A percentile compares a stretch with the other conserved stretches of the same genome.
phyloP scores from a whole-genome alignment of 495 filamentous ascomycete species.

The Cudoniella acicularis region DNA sequence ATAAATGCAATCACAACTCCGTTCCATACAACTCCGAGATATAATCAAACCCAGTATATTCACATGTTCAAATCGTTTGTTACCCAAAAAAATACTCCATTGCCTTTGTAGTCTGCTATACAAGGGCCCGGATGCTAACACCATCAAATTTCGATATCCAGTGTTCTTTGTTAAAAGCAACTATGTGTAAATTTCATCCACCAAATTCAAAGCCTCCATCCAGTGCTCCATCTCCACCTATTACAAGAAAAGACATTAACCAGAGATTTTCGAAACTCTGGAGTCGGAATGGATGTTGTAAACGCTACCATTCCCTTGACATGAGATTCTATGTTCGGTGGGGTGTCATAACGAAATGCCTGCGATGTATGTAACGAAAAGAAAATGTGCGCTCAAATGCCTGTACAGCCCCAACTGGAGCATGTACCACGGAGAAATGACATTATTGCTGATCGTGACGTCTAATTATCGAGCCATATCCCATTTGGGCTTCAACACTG shows the following conservation, averaged over 20 bases:
- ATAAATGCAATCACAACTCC: too few species aligned
- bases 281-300: not conserved
- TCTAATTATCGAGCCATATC: constrained; percentile 45
- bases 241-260: constrained; percentile 19
- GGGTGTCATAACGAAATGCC: not conserved
- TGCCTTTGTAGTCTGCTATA: constrained; percentile 1
- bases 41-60: not conserved
- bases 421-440: constrained; percentile 10
- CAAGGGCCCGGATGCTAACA: not conserved
- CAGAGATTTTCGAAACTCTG: not conserved
- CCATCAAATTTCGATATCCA: not conserved
- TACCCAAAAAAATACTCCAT: constrained; percentile 3
- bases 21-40: too few species aligned
- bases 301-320: not conserved
- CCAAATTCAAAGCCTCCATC: not conserved
- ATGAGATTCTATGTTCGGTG: not conserved
- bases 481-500: constrained; percentile 76
- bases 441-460: constrained; percentile 1
- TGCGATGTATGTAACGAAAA: constrained; percentile 4
- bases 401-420: constrained; percentile 8
- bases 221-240: not conserved
- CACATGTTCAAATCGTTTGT: not conserved
- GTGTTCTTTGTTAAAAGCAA: not conserved
- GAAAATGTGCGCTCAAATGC: constrained; percentile 28
- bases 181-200: constrained; percentile 13